Conservation (phyloP, 192 early-diverging fungal genomes). For the Umbelopsis vinacea region DNA sequence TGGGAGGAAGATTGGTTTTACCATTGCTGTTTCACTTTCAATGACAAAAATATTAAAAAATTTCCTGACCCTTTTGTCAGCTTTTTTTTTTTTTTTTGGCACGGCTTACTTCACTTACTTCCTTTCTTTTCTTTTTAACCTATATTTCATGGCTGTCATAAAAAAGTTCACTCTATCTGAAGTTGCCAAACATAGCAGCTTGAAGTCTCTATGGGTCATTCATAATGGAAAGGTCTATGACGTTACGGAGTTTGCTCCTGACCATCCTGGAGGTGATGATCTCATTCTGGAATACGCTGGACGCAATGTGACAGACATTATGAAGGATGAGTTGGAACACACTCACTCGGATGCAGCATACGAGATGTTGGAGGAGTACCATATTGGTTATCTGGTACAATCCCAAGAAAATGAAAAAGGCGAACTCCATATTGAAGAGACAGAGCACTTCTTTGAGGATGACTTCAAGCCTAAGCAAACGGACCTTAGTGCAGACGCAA, state of each 20-base stretch:
- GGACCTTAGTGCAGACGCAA: conserved; percentile 45
- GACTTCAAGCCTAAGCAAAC: conserved; percentile 53
- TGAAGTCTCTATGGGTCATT: conserved; percentile 81
- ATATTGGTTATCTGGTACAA: conserved; percentile 62
- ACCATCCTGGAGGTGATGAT: conserved; percentile 95
- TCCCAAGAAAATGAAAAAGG: conserved; percentile 19
- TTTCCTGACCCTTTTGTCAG: not conserved
- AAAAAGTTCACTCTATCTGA: conserved; percentile 55
- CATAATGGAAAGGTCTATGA: conserved; percentile 85
- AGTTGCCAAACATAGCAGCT: conserved; percentile 74
- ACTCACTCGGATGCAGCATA: conserved; percentile 84
- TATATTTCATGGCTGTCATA: not conserved
- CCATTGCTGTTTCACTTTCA: not conserved
- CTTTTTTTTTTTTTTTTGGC: not conserved
- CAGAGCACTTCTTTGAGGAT: conserved; percentile 34
- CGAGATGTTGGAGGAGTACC: conserved; percentile 83
- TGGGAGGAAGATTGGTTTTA: not conserved
- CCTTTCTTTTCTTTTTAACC: not conserved
- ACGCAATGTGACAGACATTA: conserved; percentile 76
- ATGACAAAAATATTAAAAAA: not conserved
- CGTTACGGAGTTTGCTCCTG: conserved; percentile 82
- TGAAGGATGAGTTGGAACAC: conserved; percentile 80
- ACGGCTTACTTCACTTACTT: not conserved
- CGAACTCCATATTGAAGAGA: conserved; percentile 30
- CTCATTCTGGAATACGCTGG: conserved; percentile 87